Percentiles rank a stretch among this genome's conserved stretches.
phyloP scores from a whole-genome alignment of 257 asterid species.

The Solanum virginianum region DNA sequence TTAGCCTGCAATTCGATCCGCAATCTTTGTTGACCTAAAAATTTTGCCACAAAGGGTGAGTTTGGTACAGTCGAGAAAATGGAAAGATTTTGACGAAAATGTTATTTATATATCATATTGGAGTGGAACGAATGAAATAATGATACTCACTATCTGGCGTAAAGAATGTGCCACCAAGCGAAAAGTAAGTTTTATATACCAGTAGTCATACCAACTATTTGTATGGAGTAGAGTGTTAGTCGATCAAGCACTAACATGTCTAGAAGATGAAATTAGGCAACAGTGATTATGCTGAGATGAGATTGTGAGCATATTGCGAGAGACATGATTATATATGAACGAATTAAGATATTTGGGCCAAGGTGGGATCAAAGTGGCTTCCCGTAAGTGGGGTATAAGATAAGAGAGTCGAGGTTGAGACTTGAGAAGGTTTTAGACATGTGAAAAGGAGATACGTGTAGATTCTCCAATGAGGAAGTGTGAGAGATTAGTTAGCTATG shows the following conservation, averaged over 20 bases:
- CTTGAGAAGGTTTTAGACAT: not conserved
- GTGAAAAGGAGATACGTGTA: not conserved
- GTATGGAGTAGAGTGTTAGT: not conserved
- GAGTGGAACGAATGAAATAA: not conserved
- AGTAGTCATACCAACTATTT: not conserved
- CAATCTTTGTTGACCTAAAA: not conserved
- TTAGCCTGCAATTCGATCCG: not conserved
- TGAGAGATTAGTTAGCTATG: too few species aligned
- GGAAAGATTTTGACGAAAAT: not conserved
- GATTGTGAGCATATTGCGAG: not conserved
- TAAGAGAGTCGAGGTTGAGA: not conserved
- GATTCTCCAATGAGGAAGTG: fast-evolving
- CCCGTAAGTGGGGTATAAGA: not conserved
- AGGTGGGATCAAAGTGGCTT: not conserved
- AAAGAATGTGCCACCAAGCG: not conserved
- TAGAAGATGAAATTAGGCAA: not conserved
- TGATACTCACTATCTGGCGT: fast-evolving
- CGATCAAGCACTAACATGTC: not conserved
- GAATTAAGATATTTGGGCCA: not conserved
- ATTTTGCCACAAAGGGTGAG: not conserved
- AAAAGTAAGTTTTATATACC: not conserved
- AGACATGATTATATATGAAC: not conserved
- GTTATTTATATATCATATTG: not conserved
- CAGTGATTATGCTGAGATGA: not conserved
- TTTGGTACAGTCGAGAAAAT: not conserved